A percentile compares a stretch with the other conserved stretches of the same genome.
phyloP scores from a whole-genome alignment of 2,329 filamentous ascomycete species.

The Scortechinia acanthostroma region DNA sequence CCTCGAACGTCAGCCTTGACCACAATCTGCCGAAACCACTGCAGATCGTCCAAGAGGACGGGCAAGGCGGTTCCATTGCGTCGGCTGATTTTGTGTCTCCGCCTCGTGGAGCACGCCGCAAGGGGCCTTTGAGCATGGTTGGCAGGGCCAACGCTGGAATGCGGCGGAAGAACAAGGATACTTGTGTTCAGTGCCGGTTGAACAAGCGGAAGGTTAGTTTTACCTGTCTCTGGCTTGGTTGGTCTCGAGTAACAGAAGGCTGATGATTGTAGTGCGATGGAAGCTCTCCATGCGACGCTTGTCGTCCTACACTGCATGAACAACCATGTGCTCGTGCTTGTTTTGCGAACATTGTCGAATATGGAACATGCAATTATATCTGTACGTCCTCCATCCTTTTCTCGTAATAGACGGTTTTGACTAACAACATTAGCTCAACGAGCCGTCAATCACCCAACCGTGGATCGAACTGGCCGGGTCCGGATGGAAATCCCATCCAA shows the following conservation, averaged over 20 bases:
- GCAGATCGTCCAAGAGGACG: constrained; percentile 32
- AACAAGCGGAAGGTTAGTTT: constrained; percentile 29
- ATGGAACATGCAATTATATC: constrained; percentile 32
- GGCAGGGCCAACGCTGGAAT: constrained; percentile 27
- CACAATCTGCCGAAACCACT: constrained; percentile 18
- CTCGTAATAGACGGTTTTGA: constrained; percentile 3
- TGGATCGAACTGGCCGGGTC: constrained; percentile 20
- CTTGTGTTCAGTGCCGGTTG: constrained; percentile 29
- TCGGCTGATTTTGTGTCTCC: constrained; percentile 29
- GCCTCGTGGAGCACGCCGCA: constrained; percentile 28
- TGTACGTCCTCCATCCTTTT: constrained; percentile 17
- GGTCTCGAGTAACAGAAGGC: neutral
- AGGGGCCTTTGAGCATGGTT: constrained; percentile 25
- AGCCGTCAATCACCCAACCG: constrained; percentile 27
- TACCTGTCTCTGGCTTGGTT: neutral
- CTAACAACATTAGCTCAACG: constrained; percentile 24
- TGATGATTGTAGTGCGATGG: constrained; percentile 22
- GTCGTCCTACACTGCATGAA: constrained; percentile 24
- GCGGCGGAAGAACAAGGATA: constrained; percentile 30
- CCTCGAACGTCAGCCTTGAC: constrained; percentile 14
- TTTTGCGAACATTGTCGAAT: constrained; percentile 31
- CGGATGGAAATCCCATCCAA: constrained; percentile 27
- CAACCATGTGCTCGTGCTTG: constrained; percentile 31
- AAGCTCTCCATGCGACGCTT: constrained; percentile 27
- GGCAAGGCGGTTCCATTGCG: constrained; percentile 26